Percentiles rank a stretch among this genome's conserved stretches.
Conservation (phyloP, 176 grass and related monocot species). For the Ensete glaucum region DNA sequence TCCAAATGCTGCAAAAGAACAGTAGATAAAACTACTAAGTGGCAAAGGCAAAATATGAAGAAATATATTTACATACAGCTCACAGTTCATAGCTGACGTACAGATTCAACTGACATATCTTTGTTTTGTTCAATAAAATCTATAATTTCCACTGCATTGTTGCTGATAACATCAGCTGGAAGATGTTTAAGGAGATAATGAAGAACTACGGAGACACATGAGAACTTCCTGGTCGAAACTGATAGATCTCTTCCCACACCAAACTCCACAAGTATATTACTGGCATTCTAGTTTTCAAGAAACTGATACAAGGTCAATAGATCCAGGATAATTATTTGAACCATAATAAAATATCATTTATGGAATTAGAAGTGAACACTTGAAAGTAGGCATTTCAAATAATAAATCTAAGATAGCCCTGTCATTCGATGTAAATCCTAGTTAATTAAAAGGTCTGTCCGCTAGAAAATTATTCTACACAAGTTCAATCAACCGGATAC, state of each 20-base stretch:
- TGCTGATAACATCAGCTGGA: constrained; percentile 16
- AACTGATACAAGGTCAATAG: not conserved
- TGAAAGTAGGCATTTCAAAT: not conserved
- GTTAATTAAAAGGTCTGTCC: not conserved
- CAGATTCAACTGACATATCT: constrained; percentile 20
- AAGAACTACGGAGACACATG: constrained; percentile 14
- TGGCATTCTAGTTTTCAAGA: not conserved
- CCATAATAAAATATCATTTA: not conserved
- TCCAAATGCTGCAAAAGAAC: constrained; percentile 4
- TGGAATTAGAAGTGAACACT: not conserved
- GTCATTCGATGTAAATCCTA: not conserved
- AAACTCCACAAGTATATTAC: constrained; percentile 11
- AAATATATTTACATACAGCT: not conserved
- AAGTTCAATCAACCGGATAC: not conserved
- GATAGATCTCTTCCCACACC: not conserved
- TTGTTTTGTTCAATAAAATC: constrained; percentile 12
- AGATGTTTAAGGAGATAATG: constrained; percentile 18
- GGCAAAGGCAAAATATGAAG: not conserved
- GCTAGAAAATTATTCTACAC: not conserved
- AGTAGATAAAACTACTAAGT: not conserved
- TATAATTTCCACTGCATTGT: constrained; percentile 12
- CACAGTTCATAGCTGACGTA: not conserved
- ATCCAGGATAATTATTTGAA: not conserved
- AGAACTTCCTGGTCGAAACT: constrained; percentile 2
- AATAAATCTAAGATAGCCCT: not conserved